Evolutionary conservation across 768 basidiomycete genomes (phyloP).

Genomic region (Tricholoma hemisulphureum): DNA sequence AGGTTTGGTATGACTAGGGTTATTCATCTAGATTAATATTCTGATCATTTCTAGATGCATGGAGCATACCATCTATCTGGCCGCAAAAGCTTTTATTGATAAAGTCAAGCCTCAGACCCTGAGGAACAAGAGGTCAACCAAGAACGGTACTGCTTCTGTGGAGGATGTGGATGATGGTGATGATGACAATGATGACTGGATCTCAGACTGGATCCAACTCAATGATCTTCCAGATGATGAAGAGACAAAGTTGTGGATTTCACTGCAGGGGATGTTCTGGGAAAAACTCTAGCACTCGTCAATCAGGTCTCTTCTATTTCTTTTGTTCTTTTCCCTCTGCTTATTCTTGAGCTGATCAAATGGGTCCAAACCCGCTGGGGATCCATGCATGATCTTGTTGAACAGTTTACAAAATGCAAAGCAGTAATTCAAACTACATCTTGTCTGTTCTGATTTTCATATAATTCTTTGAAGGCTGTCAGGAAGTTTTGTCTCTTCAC

Average conservation of each 20-base stretch:
- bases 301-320: constrained; percentile 19
- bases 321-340: neutral
- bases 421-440: constrained; percentile 3
- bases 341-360: constrained; percentile 21
- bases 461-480: constrained; percentile 12
- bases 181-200: constrained; percentile 12
- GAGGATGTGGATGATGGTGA: constrained; percentile 11
- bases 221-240: constrained; percentile 8
- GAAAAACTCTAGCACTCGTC: constrained; percentile 22
- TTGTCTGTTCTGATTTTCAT: neutral
- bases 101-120: neutral
- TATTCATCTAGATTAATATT: neutral
- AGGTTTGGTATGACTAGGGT: constrained; percentile 17
- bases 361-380: constrained; percentile 30
- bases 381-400: constrained; percentile 23
- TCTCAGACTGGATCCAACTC: constrained; percentile 8
- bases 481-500: constrained; percentile 19
- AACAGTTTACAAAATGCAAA: constrained; percentile 9
- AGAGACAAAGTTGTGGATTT: constrained; percentile 14
- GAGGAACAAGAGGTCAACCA: constrained; percentile 2
- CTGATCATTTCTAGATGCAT: constrained; percentile 15
- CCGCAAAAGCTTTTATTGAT: constrained; percentile 12
- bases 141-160: constrained; percentile 1
- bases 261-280: constrained; percentile 17
- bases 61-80: constrained; percentile 18